phyloP scores from a whole-genome alignment of 2,329 filamentous ascomycete genomes.

The Eurotiales sp. region DNA sequence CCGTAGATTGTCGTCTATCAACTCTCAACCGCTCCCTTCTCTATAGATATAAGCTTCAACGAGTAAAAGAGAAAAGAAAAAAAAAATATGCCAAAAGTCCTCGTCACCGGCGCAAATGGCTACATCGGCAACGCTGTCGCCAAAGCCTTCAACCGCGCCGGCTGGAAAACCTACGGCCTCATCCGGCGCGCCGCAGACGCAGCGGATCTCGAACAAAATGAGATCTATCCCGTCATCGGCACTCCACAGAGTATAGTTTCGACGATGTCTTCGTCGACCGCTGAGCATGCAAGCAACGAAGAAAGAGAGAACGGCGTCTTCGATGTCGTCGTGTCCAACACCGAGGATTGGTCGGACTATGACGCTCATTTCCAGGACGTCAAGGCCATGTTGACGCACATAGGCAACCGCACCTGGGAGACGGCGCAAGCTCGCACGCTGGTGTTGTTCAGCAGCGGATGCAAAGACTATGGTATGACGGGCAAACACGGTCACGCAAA shows the following conservation, averaged over 20 bases:
- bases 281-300: background rate
- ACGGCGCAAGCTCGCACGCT: background rate
- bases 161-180: constrained; percentile 14
- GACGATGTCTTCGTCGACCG: too few species aligned
- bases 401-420: constrained; percentile 1
- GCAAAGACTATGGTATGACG: constrained; percentile 13
- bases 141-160: constrained; percentile 12
- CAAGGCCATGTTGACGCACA: constrained; percentile 7
- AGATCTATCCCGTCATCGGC: constrained; percentile 11
- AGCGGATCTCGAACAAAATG: constrained; percentile 9
- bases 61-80: background rate
- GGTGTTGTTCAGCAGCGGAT: constrained; percentile 12
- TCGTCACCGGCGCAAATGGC: constrained; percentile 12
- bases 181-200: constrained; percentile 15
- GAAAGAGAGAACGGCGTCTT: background rate
- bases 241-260: too few species aligned
- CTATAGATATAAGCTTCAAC: background rate
- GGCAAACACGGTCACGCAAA: constrained; percentile 4
- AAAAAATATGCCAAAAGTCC: constrained; percentile 6
- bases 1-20: background rate
- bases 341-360: constrained; percentile 15
- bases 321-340: constrained; percentile 13
- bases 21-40: background rate
- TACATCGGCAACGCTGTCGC: constrained; percentile 15
- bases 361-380: constrained; percentile 8